phyloP scores from a whole-genome alignment of 208 protist genomes.

The Chromosphaera perkinsii region DNA sequence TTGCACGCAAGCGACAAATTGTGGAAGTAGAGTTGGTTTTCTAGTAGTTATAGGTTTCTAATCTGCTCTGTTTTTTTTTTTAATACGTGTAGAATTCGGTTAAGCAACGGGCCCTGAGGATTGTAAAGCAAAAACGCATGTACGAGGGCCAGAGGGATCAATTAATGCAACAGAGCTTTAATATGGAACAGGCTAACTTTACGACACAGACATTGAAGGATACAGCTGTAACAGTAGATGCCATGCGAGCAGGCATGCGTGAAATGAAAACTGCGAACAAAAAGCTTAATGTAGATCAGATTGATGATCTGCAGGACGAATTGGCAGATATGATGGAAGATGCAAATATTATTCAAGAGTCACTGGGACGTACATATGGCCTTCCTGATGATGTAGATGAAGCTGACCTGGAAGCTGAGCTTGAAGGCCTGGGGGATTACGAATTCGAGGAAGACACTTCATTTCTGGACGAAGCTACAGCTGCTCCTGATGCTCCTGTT shows the following conservation, averaged over 20 bases:
- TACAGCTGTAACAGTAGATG: slow-evolving; percentile 32
- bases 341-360: slow-evolving; percentile 54
- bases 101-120: slow-evolving; percentile 49
- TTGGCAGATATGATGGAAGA: slow-evolving; percentile 55
- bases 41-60: too few species aligned
- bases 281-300: slow-evolving; percentile 50
- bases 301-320: slow-evolving; percentile 61
- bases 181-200: slow-evolving; percentile 59
- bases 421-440: not conserved
- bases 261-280: slow-evolving; percentile 55
- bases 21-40: too few species aligned
- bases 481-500: too few species aligned
- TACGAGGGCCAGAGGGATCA: slow-evolving; percentile 57
- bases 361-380: slow-evolving; percentile 47
- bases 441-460: too few species aligned
- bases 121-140: slow-evolving; percentile 51
- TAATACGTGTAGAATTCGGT: slow-evolving; percentile 39
- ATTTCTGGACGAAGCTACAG: too few species aligned
- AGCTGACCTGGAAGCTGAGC: slow-evolving; percentile 51
- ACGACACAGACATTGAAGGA: slow-evolving; percentile 48
- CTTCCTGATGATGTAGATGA: slow-evolving; percentile 53
- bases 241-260: slow-evolving; percentile 50
- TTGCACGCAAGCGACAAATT: too few species aligned
- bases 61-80: slow-evolving; percentile 16
- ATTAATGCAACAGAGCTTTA: slow-evolving; percentile 53